Conservation (phyloP, 306 rosid genomes). For the Ormosia semicastrata region DNA sequence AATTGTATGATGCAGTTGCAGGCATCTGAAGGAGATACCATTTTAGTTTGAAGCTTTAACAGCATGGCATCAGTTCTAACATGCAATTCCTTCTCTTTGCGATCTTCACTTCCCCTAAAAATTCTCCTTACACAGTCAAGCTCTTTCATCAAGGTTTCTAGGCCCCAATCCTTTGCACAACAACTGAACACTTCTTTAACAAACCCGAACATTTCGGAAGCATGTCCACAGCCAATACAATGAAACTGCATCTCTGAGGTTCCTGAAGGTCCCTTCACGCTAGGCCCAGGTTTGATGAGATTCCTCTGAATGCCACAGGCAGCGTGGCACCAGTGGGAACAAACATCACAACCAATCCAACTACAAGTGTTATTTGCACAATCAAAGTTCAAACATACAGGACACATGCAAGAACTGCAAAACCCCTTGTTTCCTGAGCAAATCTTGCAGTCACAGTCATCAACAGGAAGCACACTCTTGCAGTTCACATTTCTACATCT, state of each 20-base stretch:
- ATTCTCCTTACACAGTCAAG: conserved; percentile 87
- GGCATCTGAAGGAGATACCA: conserved; percentile 80
- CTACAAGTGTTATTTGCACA: conserved; percentile 92
- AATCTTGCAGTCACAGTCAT: conserved; percentile 95
- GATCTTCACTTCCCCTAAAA: conserved; percentile 84
- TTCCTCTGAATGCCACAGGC: conserved; percentile 84
- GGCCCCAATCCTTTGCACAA: conserved; percentile 95
- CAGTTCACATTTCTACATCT: conserved; percentile 84
- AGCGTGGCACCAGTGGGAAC: conserved; percentile 99
- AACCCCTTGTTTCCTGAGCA: conserved; percentile 84
- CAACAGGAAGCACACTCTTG: conserved; percentile 76
- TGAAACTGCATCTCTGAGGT: conserved; percentile 92
- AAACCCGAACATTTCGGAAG: conserved; percentile 98
- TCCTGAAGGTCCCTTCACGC: conserved; percentile 90
- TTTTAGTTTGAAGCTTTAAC: conserved; percentile 64
- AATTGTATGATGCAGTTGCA: conserved; percentile 77
- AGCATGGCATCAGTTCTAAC: conserved; percentile 64
- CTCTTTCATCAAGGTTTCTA: conserved; percentile 80
- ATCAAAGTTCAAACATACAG: conserved; percentile 91
- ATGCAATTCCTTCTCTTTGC: conserved; percentile 87
- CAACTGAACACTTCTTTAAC: conserved; percentile 84
- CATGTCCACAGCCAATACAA: conserved; percentile 87
- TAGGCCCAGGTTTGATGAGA: conserved; percentile 85
- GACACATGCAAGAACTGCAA: conserved; percentile 96
- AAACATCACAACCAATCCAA: conserved; percentile 98